Conservation (phyloP, 192 early-diverging fungal genomes). For the Backusella mclennaniae region DNA sequence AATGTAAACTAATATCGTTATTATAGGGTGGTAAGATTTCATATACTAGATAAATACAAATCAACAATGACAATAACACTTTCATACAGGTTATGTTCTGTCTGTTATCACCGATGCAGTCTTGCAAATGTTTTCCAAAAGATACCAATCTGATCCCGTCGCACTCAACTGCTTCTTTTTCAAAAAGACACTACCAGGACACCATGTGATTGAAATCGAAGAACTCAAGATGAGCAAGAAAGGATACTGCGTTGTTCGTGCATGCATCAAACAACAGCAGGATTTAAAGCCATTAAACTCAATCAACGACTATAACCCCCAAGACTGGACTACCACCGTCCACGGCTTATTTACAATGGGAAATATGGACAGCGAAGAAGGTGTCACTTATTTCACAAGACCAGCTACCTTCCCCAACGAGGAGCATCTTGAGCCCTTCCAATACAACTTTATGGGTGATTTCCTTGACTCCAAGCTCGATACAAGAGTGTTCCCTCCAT, state of each 20-base stretch:
- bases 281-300: not conserved
- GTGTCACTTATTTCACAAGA: slow-evolving; percentile 11
- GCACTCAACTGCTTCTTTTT: slow-evolving; percentile 33
- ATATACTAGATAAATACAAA: not conserved
- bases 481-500: not conserved
- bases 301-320: slow-evolving; percentile 9
- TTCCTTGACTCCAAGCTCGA: slow-evolving; percentile 4
- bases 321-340: slow-evolving; percentile 5
- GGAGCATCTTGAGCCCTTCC: not conserved
- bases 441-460: not conserved
- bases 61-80: not conserved
- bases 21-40: slow-evolving; percentile 15
- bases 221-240: slow-evolving; percentile 25
- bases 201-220: slow-evolving; percentile 24
- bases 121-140: slow-evolving; percentile 14
- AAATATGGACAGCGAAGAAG: slow-evolving; percentile 27
- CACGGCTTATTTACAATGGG: slow-evolving; percentile 26
- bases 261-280: slow-evolving; percentile 18
- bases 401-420: not conserved
- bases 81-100: slow-evolving; percentile 23
- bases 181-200: slow-evolving; percentile 12
- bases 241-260: slow-evolving; percentile 26
- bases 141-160: slow-evolving; percentile 27
- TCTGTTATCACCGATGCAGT: slow-evolving; percentile 17
- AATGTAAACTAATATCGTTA: not conserved